Conservation (phyloP, 345 rosid species). For the Bruguiera gymnorhiza region DNA sequence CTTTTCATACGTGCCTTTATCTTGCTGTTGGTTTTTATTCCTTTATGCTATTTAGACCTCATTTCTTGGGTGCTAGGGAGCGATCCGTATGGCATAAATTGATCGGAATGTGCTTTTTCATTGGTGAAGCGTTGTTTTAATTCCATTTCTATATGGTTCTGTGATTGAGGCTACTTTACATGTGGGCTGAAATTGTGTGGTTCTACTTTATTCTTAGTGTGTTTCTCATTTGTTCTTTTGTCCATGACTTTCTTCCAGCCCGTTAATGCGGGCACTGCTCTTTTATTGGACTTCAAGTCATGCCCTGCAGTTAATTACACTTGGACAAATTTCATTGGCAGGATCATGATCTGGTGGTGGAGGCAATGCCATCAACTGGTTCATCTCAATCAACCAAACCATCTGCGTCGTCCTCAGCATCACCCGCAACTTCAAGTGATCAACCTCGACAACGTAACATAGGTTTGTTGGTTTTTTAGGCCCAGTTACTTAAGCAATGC, state of each 20-base stretch:
- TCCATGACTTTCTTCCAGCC: neutral
- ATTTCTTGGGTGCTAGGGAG: no score
- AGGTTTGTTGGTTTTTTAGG: slow-evolving; percentile 32
- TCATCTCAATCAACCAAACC: slow-evolving; percentile 59
- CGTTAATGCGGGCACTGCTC: neutral
- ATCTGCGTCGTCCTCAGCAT: slow-evolving; percentile 52
- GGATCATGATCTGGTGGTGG: slow-evolving; percentile 90
- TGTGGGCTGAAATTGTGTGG: neutral
- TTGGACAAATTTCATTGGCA: slow-evolving; percentile 24
- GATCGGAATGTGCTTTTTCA: no score
- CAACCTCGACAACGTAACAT: slow-evolving; percentile 51
- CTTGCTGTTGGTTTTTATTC: no score
- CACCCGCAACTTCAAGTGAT: slow-evolving; percentile 43
- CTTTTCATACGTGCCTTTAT: neutral
- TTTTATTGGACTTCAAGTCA: neutral
- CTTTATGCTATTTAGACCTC: no score
- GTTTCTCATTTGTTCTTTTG: neutral
- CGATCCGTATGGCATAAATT: no score
- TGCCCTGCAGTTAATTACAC: neutral
- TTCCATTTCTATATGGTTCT: no score
- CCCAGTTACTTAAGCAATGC: neutral
- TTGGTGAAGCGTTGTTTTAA: no score
- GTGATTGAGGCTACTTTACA: neutral
- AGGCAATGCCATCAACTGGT: slow-evolving; percentile 62
- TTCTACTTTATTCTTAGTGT: neutral